phyloP scores from a whole-genome alignment of 768 basidiomycete genomes.

The Terana coerulea region DNA sequence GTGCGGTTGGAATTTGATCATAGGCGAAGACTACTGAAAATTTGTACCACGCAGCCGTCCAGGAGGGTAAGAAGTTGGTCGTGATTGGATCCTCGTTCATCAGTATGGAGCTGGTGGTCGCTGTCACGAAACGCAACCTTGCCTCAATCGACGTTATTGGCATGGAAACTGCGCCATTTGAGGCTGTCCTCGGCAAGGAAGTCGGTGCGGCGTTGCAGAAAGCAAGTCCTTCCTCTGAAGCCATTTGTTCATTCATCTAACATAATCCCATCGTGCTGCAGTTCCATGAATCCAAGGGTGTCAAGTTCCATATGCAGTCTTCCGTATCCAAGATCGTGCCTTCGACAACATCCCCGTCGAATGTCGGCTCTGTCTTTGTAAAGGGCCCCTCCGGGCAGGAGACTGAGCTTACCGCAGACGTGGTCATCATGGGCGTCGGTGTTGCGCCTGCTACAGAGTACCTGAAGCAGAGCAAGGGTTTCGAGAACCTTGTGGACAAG shows the following conservation, averaged over 20 bases:
- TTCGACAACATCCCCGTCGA: constrained; percentile 18
- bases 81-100: constrained; percentile 91
- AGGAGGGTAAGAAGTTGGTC: constrained; percentile 74
- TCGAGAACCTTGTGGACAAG: constrained; percentile 55
- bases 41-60: constrained; percentile 44
- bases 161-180: constrained; percentile 78
- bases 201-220: constrained; percentile 76
- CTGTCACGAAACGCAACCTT: constrained; percentile 67
- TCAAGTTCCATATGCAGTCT: constrained; percentile 78
- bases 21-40: constrained; percentile 40
- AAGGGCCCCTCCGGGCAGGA: constrained; percentile 58
- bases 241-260: not conserved
- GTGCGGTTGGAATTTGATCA: constrained; percentile 39
- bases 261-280: constrained; percentile 29
- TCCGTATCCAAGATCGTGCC: constrained; percentile 59
- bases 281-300: constrained; percentile 79
- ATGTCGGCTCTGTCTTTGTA: constrained; percentile 22
- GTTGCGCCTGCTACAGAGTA: constrained; percentile 80
- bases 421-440: constrained; percentile 84
- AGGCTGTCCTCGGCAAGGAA: constrained; percentile 74
- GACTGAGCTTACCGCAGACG: constrained; percentile 63
- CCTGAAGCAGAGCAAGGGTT: constrained; percentile 61
- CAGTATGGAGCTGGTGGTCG: constrained; percentile 87
- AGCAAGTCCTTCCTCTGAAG: constrained; percentile 33
- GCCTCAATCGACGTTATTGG: constrained; percentile 83